Evolutionary conservation across 345 rosid species (phyloP), one percentile per base, ranked within the genome.

Genomic region (Ricinus communis): DNA sequence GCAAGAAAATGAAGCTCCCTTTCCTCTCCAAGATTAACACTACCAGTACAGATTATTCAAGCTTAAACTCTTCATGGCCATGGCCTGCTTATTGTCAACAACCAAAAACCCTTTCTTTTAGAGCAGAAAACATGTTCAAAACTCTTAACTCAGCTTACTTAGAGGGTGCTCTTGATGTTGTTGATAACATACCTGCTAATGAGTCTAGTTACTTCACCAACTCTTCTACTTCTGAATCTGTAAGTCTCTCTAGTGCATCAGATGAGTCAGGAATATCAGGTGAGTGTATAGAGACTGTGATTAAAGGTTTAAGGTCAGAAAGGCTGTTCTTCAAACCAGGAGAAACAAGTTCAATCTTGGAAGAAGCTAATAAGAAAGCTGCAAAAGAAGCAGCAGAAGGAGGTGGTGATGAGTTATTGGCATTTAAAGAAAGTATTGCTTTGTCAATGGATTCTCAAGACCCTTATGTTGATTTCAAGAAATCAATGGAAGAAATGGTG

Each of bases 1-100:
- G 78, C 28, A 79, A 57, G 74, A 88, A 82, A 25, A 85, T 87
- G 93, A 93, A 88, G 77, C 81, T 88, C 67, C 89, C 85, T 65
- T 86, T 86, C 71, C 81, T 88, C 74, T 79, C 60, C 78, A 78
- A 76, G 68, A 79, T 60, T 74, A 65, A 31, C 62, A n/a, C 70
- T 30, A 13, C 10, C 27, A 4, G 0, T 16, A 25, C 33, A 33
- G 27, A 52, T 38, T 36, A 15, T 15, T 65, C 76, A 4, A 41
- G 27, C 21, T 30, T 21, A 28, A 61, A 66, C 1, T 74, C 89
- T 8, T 76, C 87, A 15, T 93, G 98, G 93, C 85, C 90, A 58
- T 93, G 98, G 98, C 91, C 89, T 30, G 83, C 88, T 68, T 93
- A 90, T 75, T 77, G 88, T 63, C 91, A 90, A 51, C 75, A 76